These are phyloP conservation scores for Colletotrichum graminicola DNA, from an alignment of 2,329 filamentous ascomycete genomes.

Conservation along the genomic window DNA sequence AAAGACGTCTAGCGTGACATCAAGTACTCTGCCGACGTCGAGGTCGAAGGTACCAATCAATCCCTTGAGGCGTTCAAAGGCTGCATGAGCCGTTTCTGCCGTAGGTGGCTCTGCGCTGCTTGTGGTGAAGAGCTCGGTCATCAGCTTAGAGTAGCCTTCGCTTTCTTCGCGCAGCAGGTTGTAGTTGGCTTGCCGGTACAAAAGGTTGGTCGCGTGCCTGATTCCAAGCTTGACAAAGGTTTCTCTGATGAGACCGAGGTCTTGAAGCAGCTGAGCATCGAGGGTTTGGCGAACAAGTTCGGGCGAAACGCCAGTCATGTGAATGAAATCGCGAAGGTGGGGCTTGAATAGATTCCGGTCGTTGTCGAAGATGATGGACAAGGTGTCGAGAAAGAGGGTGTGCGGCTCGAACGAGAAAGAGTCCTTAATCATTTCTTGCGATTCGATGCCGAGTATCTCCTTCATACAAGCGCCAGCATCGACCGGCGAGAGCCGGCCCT, in stretches of 20 bases:
- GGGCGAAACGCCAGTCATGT: constrained; percentile 78
- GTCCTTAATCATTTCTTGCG: constrained; percentile 63
- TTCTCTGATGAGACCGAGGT: constrained; percentile 84
- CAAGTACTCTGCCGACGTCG: constrained; percentile 92
- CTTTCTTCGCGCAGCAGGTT: constrained; percentile 95
- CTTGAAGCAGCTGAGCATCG: constrained; percentile 81
- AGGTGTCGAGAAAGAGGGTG: constrained; percentile 83
- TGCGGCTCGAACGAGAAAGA: constrained; percentile 70
- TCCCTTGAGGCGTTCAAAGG: constrained; percentile 92
- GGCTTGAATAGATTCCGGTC: constrained; percentile 66
- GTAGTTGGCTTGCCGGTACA: constrained; percentile 97
- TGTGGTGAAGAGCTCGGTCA: constrained; percentile 94
- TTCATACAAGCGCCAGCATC: constrained; percentile 81
- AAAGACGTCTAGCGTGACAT: constrained; percentile 95
- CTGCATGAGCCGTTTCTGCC: constrained; percentile 81
- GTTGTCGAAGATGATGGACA: constrained; percentile 82
- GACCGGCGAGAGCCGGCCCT: constrained; percentile 72
- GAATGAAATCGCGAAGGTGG: constrained; percentile 75
- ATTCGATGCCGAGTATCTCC: constrained; percentile 75
- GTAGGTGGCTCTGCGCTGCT: constrained; percentile 80
- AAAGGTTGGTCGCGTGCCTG: constrained; percentile 89
- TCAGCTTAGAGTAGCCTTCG: constrained; percentile 95
- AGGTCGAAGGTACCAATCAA: constrained; percentile 97
- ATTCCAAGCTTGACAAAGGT: constrained; percentile 87
- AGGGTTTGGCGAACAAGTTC: constrained; percentile 82